Percentiles rank a stretch among this genome's conserved stretches.
Evolutionary conservation across 2,329 filamentous ascomycete species (phyloP).

Genomic region (Epichloe baconii): DNA sequence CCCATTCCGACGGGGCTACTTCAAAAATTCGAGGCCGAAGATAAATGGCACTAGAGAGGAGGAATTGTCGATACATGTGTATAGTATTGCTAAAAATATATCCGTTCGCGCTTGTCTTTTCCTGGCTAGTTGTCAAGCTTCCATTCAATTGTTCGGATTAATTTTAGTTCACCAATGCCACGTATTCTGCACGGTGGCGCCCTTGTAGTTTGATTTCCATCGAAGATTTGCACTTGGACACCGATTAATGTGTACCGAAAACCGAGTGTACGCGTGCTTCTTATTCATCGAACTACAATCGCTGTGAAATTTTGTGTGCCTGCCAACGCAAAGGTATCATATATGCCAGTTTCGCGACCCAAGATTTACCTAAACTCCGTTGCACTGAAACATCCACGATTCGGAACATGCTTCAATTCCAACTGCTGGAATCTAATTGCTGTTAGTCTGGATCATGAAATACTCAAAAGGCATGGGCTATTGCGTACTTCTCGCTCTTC

Average conservation of each 20-base stretch:
- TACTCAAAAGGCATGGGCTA: background rate
- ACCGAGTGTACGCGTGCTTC: background rate
- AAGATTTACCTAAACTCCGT: slow-evolving; percentile 57
- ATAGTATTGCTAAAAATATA: background rate
- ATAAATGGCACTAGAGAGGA: background rate
- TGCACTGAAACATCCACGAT: slow-evolving; percentile 70
- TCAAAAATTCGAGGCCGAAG: slow-evolving; percentile 33
- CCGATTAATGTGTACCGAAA: background rate
- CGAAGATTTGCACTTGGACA: background rate
- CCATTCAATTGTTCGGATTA: background rate
- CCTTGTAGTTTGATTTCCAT: background rate
- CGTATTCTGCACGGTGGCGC: background rate
- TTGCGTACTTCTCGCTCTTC: slow-evolving; percentile 85
- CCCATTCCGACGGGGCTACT: slow-evolving; percentile 46
- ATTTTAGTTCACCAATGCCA: background rate
- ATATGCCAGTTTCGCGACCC: background rate
- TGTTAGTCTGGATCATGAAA: background rate
- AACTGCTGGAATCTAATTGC: slow-evolving; percentile 71
- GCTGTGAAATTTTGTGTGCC: background rate
- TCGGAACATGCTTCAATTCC: slow-evolving; percentile 76
- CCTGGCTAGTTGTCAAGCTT: background rate
- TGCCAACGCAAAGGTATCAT: background rate
- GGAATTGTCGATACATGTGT: background rate
- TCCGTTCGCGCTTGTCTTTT: background rate
- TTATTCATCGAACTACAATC: background rate